A percentile compares a stretch with the other conserved stretches of the same genome.
Conservation (phyloP, 805 yeast species). For the Starmerella vaccinii region DNA sequence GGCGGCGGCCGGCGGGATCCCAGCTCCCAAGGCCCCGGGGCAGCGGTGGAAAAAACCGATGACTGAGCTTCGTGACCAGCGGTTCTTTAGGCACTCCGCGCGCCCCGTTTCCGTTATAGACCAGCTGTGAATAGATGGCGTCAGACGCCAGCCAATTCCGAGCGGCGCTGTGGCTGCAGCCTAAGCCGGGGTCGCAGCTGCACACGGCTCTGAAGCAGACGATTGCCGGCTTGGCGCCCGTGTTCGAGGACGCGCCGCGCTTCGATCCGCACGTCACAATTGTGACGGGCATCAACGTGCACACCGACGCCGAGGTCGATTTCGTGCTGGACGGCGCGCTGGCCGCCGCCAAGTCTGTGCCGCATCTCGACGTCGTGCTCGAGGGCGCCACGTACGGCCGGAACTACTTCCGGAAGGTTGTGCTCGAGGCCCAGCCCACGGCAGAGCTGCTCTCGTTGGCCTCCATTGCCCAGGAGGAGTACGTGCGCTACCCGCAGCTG, state of each 20-base stretch:
- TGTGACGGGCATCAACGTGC: slow-evolving; percentile 47
- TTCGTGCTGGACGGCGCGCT: slow-evolving; percentile 47
- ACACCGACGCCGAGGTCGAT: slow-evolving; percentile 47
- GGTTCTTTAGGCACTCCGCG: background rate
- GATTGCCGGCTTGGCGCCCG: slow-evolving; percentile 53
- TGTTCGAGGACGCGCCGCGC: slow-evolving; percentile 60
- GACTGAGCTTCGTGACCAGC: slow-evolving; percentile 1
- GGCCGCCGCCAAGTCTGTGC: slow-evolving; percentile 44
- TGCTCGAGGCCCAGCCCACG: slow-evolving; percentile 38
- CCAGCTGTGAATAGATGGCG: background rate
- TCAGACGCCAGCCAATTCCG: slow-evolving; percentile 13
- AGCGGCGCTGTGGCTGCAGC: slow-evolving; percentile 62
- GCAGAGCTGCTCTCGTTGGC: slow-evolving; percentile 45
- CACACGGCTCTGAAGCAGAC: slow-evolving; percentile 49
- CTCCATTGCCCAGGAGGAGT: slow-evolving; percentile 32
- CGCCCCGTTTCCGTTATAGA: too few relatives aligned
- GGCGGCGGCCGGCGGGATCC: too few relatives aligned
- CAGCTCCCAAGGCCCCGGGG: too few relatives aligned
- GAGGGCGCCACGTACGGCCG: slow-evolving; percentile 41
- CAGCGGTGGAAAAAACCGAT: background rate
- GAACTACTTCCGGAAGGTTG: slow-evolving; percentile 44
- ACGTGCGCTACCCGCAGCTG: slow-evolving; percentile 27
- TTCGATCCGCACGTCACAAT: slow-evolving; percentile 74
- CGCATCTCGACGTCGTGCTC: slow-evolving; percentile 34
- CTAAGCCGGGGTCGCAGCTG: slow-evolving; percentile 44